These are phyloP conservation scores for Leccinum longicurvipes DNA, from an alignment of 768 basidiomycete species.

Conservation along the genomic window DNA sequence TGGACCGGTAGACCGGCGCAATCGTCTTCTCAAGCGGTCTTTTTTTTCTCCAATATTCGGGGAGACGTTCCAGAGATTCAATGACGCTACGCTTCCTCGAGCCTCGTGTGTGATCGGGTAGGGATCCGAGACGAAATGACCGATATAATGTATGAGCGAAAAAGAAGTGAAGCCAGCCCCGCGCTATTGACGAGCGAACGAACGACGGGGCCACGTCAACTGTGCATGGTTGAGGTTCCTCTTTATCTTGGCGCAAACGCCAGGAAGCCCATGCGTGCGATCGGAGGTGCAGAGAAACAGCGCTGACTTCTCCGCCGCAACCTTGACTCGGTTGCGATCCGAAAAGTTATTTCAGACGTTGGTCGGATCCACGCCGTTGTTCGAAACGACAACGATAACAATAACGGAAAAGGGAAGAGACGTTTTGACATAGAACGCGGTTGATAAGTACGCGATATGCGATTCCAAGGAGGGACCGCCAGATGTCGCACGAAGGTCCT, in stretches of 20 bases:
- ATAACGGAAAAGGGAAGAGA: background rate
- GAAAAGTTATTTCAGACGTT: background rate
- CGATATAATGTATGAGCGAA: background rate
- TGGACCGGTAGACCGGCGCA: background rate
- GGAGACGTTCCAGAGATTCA: background rate
- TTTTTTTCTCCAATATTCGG: background rate
- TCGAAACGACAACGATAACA: background rate
- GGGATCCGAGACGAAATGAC: background rate
- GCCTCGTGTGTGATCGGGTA: background rate
- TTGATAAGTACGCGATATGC: background rate
- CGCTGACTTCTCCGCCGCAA: background rate
- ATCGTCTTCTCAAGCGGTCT: background rate
- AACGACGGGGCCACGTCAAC: background rate
- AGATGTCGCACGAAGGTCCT: background rate
- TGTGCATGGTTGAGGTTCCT: background rate
- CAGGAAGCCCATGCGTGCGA: background rate
- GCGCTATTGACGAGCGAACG: background rate
- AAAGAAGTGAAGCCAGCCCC: background rate
- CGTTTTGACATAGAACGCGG: background rate
- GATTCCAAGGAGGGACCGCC: background rate
- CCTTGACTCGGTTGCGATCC: background rate
- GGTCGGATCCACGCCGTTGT: background rate
- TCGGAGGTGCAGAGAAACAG: background rate
- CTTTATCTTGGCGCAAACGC: background rate
- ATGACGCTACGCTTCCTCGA: background rate